phyloP scores from a whole-genome alignment of 768 basidiomycete species.

The Naganishia vishniacii region DNA sequence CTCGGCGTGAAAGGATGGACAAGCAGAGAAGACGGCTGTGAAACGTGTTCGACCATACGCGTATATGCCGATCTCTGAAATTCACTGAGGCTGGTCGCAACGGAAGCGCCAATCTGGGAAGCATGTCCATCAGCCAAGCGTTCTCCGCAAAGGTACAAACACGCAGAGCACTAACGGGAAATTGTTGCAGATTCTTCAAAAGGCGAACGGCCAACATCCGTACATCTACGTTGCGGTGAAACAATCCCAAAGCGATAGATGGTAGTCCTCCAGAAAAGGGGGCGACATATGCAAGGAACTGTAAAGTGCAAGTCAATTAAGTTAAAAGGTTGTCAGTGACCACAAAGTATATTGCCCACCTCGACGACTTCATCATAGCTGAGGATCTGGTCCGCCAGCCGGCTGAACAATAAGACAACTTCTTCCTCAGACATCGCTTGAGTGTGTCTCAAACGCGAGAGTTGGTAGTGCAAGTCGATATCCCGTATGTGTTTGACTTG shows the following conservation, averaged over 20 bases:
- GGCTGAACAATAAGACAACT: constrained; percentile 66
- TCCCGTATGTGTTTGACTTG: constrained; percentile 62
- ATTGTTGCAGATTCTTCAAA: constrained; percentile 69
- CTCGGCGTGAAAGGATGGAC: too few relatives aligned
- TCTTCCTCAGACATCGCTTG: constrained; percentile 70
- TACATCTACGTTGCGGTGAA: constrained; percentile 67
- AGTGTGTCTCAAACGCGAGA: constrained; percentile 69
- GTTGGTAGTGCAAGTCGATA: constrained; percentile 80
- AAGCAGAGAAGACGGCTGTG: too few relatives aligned
- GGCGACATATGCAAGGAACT: constrained; percentile 76
- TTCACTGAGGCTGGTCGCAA: constrained; percentile 72
- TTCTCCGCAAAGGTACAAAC: neutral
- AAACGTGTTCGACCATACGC: too few relatives aligned
- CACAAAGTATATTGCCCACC: constrained; percentile 51
- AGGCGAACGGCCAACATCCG: constrained; percentile 70
- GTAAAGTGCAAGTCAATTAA: constrained; percentile 8
- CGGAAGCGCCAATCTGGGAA: constrained; percentile 67
- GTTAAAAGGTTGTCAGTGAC: neutral
- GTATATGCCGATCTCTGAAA: constrained; percentile 59
- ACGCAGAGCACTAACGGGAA: constrained; percentile 58
- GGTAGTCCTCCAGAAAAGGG: constrained; percentile 75
- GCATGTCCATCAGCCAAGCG: neutral
- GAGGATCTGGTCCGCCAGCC: constrained; percentile 64
- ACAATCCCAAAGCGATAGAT: constrained; percentile 79
- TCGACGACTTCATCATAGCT: constrained; percentile 85